phyloP scores from a whole-genome alignment of 768 basidiomycete genomes.

The Phlebiopsis gigantea region DNA sequence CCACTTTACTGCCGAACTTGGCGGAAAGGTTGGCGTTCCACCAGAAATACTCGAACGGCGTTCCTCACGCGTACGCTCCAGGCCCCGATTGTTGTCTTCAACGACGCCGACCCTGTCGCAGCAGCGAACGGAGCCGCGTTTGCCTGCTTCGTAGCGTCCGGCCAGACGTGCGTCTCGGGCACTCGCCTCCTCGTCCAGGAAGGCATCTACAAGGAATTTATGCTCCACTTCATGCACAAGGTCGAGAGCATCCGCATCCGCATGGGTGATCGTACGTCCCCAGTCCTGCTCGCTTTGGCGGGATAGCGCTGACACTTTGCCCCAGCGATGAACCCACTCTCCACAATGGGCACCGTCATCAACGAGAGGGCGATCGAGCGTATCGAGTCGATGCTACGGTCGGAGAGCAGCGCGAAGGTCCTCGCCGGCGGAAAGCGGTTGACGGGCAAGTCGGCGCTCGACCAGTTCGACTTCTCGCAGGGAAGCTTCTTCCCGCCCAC shows the following conservation, averaged over 20 bases:
- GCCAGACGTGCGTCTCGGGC: constrained; percentile 92
- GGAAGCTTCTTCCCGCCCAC: constrained; percentile 84
- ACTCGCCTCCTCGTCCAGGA: constrained; percentile 75
- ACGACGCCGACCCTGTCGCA: constrained; percentile 67
- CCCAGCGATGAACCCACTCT: constrained; percentile 61
- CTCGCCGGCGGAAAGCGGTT: constrained; percentile 65
- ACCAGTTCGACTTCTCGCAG: constrained; percentile 62
- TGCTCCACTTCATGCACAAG: constrained; percentile 58
- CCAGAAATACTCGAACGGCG: background rate
- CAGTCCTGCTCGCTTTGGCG: background rate
- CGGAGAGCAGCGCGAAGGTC: constrained; percentile 38
- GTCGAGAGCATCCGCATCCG: constrained; percentile 52
- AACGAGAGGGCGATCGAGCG: constrained; percentile 58
- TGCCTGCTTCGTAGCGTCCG: constrained; percentile 80
- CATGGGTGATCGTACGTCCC: constrained; percentile 75
- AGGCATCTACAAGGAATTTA: constrained; percentile 62
- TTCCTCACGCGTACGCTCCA: constrained; percentile 22
- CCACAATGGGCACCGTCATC: constrained; percentile 80
- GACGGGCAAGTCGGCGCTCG: constrained; percentile 54
- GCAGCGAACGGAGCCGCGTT: constrained; percentile 83
- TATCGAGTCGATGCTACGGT: constrained; percentile 53
- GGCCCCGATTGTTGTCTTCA: constrained; percentile 79
- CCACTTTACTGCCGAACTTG: constrained; percentile 76
- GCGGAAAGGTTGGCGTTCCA: constrained; percentile 59
- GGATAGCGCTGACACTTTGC: background rate